Evolutionary conservation across 2,329 filamentous ascomycete genomes (phyloP), one percentile per base, ranked within the genome.

Genomic region (Aphanoascus verrucosus): DNA sequence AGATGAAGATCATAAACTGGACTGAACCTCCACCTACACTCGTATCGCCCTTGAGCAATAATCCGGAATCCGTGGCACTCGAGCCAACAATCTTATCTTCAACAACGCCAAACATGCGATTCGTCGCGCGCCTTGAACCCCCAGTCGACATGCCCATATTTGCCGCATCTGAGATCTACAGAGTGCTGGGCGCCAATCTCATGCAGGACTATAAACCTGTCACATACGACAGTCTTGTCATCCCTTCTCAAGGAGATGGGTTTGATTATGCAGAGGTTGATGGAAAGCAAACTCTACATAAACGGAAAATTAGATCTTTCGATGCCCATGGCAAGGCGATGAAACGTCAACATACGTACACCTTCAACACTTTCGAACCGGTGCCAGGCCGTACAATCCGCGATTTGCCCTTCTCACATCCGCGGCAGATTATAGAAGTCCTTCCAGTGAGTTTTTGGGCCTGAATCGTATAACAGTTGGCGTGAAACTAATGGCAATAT

Each of bases 341-440:
- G 23, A 61, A 59, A 19, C 67, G 68, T 49, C 60, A 62, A n/a
- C 71, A 74, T 53, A 66, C 64, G 50, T 74, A 73, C 55, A 69
- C 66, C 1, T 71, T 74, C 49, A 69, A 73, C 44, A 61, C 68
- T 0, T 69, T 72, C 53, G 70, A 72, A 52, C 64, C 68, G 37
- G 65, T 68, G 40, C 64, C 68, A 14, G 69, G 69, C 20, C 65
- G 67, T 35, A 70, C 67, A 14, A 64, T 74, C 37, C 66, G 61
- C 50, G 68, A 72, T 19, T 61, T 74, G 19, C 69, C 68, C 2
- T 74, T 74, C 49, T 69, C 67, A 9, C 72, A 74, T 60, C 72
- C 72, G 14, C 68, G 70, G 37, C 72, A 74, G 59, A 60, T 74
- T 40, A 67, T 70, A 31, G 68, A 71, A 47, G 66, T 71, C 32